Percentiles rank a stretch among this genome's conserved stretches.
Evolutionary conservation across 1,139 yeast species (phyloP).

Genomic region (Debaryomyces nepalensis): DNA sequence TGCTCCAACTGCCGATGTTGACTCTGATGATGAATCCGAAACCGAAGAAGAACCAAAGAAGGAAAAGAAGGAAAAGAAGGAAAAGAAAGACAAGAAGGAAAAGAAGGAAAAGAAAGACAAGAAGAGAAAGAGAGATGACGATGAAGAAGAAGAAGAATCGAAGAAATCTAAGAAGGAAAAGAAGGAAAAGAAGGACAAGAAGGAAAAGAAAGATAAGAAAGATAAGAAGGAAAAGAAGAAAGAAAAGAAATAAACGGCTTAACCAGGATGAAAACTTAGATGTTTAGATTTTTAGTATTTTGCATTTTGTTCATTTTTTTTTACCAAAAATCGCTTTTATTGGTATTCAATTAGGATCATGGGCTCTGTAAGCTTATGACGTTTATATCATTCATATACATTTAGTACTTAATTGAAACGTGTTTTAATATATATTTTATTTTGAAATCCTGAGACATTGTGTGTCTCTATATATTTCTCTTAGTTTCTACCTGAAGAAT

Average conservation of each 20-base stretch:
- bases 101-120: conserved; percentile 30
- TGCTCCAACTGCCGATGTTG: conserved; percentile 50
- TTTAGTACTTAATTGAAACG: conserved; percentile 13
- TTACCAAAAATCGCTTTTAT: conserved; percentile 5
- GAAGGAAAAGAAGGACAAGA: conserved; percentile 32
- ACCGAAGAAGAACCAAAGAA: conserved; percentile 53
- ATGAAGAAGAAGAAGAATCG: conserved; percentile 23
- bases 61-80: conserved; percentile 52
- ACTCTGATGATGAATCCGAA: conserved; percentile 52
- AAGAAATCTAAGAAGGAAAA: conserved; percentile 50
- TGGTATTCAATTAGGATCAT: conserved; percentile 7
- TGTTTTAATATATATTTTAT: conserved; percentile 13
- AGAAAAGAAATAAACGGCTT: conserved; percentile 33
- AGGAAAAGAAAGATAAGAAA: conserved; percentile 53
- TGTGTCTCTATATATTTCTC: no score
- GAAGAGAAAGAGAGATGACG: conserved; percentile 19
- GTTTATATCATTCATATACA: conserved; percentile 14
- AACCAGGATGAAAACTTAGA: conserved; percentile 10
- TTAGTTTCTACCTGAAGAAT: no score
- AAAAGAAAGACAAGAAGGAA: conserved; percentile 43
- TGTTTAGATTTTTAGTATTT: conserved; percentile 12
- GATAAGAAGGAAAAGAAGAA: conserved; percentile 49
- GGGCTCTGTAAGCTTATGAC: conserved; percentile 2
- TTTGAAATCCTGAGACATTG: conserved; percentile 1
- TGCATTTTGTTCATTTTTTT: conserved; percentile 12